Evolutionary conservation across 23 red algal genomes (phyloP).

Genomic region (Pyropia yezoensis): DNA sequence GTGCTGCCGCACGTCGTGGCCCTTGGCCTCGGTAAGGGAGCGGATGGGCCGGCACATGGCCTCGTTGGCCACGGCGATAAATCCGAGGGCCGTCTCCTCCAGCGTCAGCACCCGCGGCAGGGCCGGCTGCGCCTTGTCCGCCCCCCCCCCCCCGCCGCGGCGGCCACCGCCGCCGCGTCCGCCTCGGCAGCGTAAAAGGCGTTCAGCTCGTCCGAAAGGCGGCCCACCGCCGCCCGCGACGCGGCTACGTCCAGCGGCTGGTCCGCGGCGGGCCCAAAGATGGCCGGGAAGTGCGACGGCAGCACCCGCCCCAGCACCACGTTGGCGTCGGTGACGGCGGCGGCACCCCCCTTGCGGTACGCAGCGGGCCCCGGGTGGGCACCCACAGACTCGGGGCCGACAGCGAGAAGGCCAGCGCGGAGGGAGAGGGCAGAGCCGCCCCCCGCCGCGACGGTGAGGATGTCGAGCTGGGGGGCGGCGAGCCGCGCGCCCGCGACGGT

Average conservation of each 20-base stretch:
- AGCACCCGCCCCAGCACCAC: conserved; percentile 80
- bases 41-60: conserved; percentile 99
- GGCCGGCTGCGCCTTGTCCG: neutral
- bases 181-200: conserved; percentile 14
- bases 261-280: conserved; percentile 81
- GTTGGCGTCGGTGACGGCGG: conserved; percentile 97
- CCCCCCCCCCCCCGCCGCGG: too few relatives aligned
- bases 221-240: conserved; percentile 48
- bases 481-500: conserved; percentile 87
- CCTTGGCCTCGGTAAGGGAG: conserved; percentile 83
- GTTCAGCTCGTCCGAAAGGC: conserved; percentile 46
- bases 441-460: conserved; percentile 95
- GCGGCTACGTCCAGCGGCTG: conserved; percentile 76
- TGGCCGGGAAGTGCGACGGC: conserved; percentile 74
- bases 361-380: conserved; percentile 92
- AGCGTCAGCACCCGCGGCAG: conserved; percentile 9
- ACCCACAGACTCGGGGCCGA: conserved; percentile 90
- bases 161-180: neutral
- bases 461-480: conserved; percentile 94
- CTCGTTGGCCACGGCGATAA: conserved; percentile 94
- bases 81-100: conserved; percentile 86
- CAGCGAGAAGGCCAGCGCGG: conserved; percentile 69
- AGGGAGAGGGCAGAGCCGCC: conserved; percentile 83
- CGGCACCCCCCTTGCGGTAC: conserved; percentile 73
- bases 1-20: conserved; percentile 76